Base-by-base conservation (phyloP, 2,329 filamentous ascomycete genomes). In the Pseudomassariella vexata region DNA sequence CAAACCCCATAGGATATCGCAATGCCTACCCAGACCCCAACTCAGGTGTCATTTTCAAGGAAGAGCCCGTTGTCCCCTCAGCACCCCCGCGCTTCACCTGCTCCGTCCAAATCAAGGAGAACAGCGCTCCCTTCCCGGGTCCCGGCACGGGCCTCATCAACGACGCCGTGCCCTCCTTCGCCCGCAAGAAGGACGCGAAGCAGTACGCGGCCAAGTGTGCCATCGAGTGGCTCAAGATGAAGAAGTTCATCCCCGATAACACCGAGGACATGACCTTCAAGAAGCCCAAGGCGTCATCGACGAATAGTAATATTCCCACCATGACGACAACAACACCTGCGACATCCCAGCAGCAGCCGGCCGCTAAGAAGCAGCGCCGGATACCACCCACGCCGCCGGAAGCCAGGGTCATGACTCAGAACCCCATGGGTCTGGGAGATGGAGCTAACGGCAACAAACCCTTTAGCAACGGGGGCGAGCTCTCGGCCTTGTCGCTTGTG, bases 111-210 rank as follows among this genome's bases (percentile, higher is more conserved):
- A 40, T 60, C 15, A 34, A 38, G 5, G 53, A 55, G 35, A 36
- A 45, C 5, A 17, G 37, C 3, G 40, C 28, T 2, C 30, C 34
- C 1, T 46, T 50, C 24, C 41, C 43, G 10, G 50, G 55, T 17
- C 47, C 53, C 3, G 32, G 32, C n/a, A 34, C 37, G 14, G 64
- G 64, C 16, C 44, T 52, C 9, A 38, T 45, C 1, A 28, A 39
- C 6, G 49, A 50, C 5, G 34, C 47, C 19, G 36, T 45, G 19
- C 63, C 62, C 0, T 36, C 45, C 1, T 76, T 73, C 32, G 35
- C 49, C 9, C 55, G 46, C 17, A 75, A 75, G 42, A 75, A 70
- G 57, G 65, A 65, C 21, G 70, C 73, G 16, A 75, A 70, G 48
- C 58, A 65, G 38, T 73, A 66, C 40, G 71, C 73, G 1, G 70